Base-by-base conservation (phyloP, 2,329 filamentous ascomycete species). In the Colletotrichum horii region DNA sequence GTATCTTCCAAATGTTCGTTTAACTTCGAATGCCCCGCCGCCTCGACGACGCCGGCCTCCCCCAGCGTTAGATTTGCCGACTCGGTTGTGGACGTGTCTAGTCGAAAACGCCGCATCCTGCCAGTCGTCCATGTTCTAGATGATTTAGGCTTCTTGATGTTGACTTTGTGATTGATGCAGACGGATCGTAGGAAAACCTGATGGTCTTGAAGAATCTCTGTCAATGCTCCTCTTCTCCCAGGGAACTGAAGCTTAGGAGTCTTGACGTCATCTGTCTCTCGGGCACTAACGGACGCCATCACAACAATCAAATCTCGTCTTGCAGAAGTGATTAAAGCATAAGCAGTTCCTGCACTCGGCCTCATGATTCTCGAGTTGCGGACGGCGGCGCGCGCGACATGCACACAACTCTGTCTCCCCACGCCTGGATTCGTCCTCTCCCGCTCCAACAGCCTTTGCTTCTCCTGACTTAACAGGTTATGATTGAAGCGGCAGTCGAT, bases 41-140 rank as follows among this genome's bases (percentile, higher is more conserved):
- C 74, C 65, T 22, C 65, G 73, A 22, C 58, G 56, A 2, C 70
- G 43, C 8, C 65, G 55, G 2, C 28, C 19, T 8, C 48, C 62
- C 0, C 32, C 62, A 8, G 26, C 24, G 4, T 32, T 65, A 3
- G 70, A 76, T 19, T 58, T 74, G 32, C 48, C 28, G 4, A 71
- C 58, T 16, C 70, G 58, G 24, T 74, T 76, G 22, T 76, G 74
- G 11, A 76, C 28, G 19, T 76, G 74, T 32, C 74, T 43, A 4
- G 70, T 22, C 11, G 56, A 60, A 15, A 76, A 69, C 6, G 58
- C 74, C n/a, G 74, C 28, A 11, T 76, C 74, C 67, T 76, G 70
- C 74, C 74, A 76, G 15, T 76, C 74, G 14, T 65, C 48, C 74
- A 76, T 76, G 5, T 4, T 36, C 22, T 1, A n/a, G 6, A 32